Evolutionary conservation across 371 early-diverging fungal species (phyloP), one percentile per base, ranked within the genome.

Genomic region (Mucor saturninus): DNA sequence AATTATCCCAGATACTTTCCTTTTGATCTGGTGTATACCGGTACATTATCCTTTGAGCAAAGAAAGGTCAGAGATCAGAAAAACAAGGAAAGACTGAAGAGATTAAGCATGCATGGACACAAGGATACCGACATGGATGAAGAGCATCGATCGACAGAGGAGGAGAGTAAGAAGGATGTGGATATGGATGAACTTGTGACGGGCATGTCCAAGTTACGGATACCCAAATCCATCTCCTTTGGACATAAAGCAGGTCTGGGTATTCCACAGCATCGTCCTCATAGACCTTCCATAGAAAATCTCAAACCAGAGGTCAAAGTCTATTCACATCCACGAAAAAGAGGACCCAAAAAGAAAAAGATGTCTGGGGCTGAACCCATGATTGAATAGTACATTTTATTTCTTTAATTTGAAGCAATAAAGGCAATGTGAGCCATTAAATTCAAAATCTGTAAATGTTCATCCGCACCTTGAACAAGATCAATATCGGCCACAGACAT

Each of bases 381-480:
- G 52, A 31, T 52, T 35, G 58, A 45, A 53, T 40, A 49, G 37
- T 46, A 58, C 28, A 45, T 45, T 56, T 6, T 28, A 49, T 63
- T n/a, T 53, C 60, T 53, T 21, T 46, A 35, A 9, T 61, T 54
- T 35, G 65, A 55, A 35, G 68, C 65, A 50, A 86, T 81, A n/a
- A 68, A 32, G 7, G 89, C 76, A 21, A 87, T 83, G 53, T 84
- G 78, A 28, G 81, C 59, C 78, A 90, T 77, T 64, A 92, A 66
- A 72, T 86, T 80, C 31, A 89, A 63, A 14, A 96, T 61, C 73
- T 96, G 96, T 51, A 97, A 75, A 59, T 93, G 86, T 69, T 95
- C 96, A 68, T 96, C 95, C 0, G 93, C 93, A 4, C 98, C 96
- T 56, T 95, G 94, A 15, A 84, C 72, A 45, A 98, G 84, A 13